Base-by-base conservation (phyloP, 306 rosid genomes). In the Vachellia pachyceras region DNA sequence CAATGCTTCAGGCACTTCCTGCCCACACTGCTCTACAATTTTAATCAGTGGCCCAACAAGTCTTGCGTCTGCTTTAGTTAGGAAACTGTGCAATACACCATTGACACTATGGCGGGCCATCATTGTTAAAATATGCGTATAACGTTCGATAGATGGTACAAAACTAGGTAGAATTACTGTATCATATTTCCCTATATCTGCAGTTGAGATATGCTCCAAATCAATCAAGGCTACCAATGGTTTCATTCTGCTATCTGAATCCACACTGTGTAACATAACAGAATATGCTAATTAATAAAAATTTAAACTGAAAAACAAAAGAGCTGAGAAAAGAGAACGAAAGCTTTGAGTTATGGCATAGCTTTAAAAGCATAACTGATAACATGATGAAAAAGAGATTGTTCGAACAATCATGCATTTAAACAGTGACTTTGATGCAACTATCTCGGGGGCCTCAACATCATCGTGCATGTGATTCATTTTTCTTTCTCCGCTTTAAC, bases 21-120 rank as follows among this genome's bases (percentile, higher is more conserved):
- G 98, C 70, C 85, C 84, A 72, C 91, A 89, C 83, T 86, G 87
- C 82, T 93, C 84, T 57, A 93, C 89, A 77, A 84, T 85, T 78
- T 81, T 58, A 13, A 84, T 78, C 63, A 90, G 87, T 6, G 89
- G 86, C 68, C 82, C 84, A 15, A 89, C 92, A 76, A 83, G 79
- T 68, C 72, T 83, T 45, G 80, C 33, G 36, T 89, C 89, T 71
- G 80, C 78, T 72, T 83, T 52, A 13, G 89, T 84, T 52, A 93
- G 72, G 85, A 88, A 88, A 87, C 84, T 80, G 77, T 84, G 86
- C 92, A 91, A 75, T 47, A 82, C 83, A 3, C 94, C 95, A 12
- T 88, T 83, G 71, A 81, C 87, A 12, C 91, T 82, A 58, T 84
- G 80, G 36, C 90, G 89, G 14, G 92, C 94, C 95, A 91, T 90